These are phyloP conservation scores for Xylariaceae sp. DNA, from an alignment of 2,329 filamentous ascomycete species.

Conservation along the genomic window DNA sequence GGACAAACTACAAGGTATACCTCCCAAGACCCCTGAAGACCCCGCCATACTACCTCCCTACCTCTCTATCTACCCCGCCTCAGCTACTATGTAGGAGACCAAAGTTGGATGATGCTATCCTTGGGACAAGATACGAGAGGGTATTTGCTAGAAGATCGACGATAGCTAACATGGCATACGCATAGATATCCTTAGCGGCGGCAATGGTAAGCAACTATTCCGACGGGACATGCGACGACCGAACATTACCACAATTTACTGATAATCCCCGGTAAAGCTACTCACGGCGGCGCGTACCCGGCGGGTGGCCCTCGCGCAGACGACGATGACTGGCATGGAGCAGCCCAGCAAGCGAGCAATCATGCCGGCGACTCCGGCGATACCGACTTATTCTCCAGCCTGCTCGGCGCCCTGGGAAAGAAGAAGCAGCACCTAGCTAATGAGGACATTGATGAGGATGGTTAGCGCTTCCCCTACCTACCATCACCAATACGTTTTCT, in stretches of 20 bases:
- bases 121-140: not conserved
- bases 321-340: constrained; percentile 56
- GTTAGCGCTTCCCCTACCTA: constrained; percentile 40
- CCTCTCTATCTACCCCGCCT: constrained; percentile 20
- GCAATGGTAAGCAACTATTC: constrained; percentile 36
- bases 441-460: constrained; percentile 58
- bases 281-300: constrained; percentile 43
- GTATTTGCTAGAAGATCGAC: not conserved
- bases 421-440: constrained; percentile 57
- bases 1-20: constrained; percentile 31
- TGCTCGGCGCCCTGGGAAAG: constrained; percentile 56
- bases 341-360: constrained; percentile 55
- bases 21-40: not conserved
- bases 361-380: constrained; percentile 55
- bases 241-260: constrained; percentile 3
- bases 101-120: constrained; percentile 9
- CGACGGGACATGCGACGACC: not conserved
- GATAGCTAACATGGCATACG: constrained; percentile 16
- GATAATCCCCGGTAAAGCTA: constrained; percentile 29
- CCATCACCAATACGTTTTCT: not conserved
- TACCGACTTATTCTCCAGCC: constrained; percentile 55
- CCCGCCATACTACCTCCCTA: constrained; percentile 3
- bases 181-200: constrained; percentile 29
- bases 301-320: constrained; percentile 47
- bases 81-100: constrained; percentile 14